A percentile compares a stretch with the other conserved stretches of the same genome.
phyloP scores from a whole-genome alignment of 2,329 filamentous ascomycete genomes.

The Sporothrix pallida region DNA sequence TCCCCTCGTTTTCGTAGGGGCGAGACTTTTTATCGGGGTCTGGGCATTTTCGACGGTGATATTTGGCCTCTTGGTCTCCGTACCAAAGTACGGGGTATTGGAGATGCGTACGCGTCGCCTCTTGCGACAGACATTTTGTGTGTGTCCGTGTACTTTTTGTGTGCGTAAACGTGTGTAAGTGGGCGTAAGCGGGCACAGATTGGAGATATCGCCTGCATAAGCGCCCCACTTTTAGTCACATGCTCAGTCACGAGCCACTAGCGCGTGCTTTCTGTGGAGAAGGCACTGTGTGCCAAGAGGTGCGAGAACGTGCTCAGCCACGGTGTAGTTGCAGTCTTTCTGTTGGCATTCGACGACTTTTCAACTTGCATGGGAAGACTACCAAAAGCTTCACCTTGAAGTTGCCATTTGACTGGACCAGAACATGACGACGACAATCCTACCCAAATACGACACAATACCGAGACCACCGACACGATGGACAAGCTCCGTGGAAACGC shows the following conservation, averaged over 20 bases:
- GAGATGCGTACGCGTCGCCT: too few species aligned
- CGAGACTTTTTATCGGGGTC: too few species aligned
- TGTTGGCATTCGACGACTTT: too few species aligned
- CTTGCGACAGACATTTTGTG: not conserved
- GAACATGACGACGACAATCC: too few species aligned
- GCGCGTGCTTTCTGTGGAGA: not conserved
- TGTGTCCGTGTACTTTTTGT: not conserved
- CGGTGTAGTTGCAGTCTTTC: not conserved
- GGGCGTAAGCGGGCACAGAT: not conserved
- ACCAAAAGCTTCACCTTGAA: constrained; percentile 19
- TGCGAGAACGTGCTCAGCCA: not conserved
- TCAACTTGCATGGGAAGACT: not conserved
- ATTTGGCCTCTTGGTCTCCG: too few species aligned
- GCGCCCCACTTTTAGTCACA: constrained; percentile 13
- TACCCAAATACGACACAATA: not conserved
- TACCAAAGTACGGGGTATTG: too few species aligned
- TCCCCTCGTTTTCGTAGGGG: not conserved
- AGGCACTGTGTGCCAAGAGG: constrained; percentile 21
- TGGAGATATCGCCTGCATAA: not conserved
- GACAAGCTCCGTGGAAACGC: constrained; percentile 5
- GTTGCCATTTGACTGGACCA: too few species aligned
- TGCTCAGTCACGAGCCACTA: constrained; percentile 24
- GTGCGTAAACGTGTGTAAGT: not conserved
- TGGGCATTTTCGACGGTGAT: too few species aligned
- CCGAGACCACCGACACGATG: not conserved